Percentiles rank a stretch among this genome's conserved stretches.
Evolutionary conservation across 208 protist genomes (phyloP).

Genomic region (Leishmania martiniquensis): DNA sequence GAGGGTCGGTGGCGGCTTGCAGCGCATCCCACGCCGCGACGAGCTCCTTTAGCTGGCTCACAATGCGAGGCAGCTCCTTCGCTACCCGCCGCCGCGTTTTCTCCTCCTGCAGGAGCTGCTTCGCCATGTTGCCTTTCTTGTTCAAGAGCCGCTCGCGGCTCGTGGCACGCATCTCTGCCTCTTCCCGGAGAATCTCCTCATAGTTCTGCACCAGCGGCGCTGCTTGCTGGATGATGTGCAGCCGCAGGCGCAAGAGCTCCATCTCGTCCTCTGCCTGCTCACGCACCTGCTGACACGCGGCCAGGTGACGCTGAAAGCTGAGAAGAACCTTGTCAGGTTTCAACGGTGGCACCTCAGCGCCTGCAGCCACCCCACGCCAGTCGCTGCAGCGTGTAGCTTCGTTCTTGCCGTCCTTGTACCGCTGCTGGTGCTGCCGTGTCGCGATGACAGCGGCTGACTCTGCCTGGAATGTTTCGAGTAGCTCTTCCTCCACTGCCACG

Average conservation of each 20-base stretch:
- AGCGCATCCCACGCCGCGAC: conserved; percentile 51
- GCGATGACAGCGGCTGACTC: not conserved
- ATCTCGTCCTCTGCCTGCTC: conserved; percentile 34
- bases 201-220: conserved; percentile 47
- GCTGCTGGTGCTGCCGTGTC: not conserved
- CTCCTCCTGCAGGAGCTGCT: conserved; percentile 82
- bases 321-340: conserved; percentile 11
- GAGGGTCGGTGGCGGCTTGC: conserved; percentile 18
- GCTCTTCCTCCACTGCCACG: conserved; percentile 36
- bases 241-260: conserved; percentile 33
- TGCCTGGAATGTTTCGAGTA: conserved; percentile 24
- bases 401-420: not conserved
- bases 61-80: conserved; percentile 65
- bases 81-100: conserved; percentile 57
- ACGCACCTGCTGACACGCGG: conserved; percentile 33
- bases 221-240: conserved; percentile 45
- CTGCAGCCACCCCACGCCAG: not conserved
- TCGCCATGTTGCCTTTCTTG: conserved; percentile 87
- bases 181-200: conserved; percentile 43
- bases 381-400: not conserved
- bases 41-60: conserved; percentile 44
- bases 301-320: conserved; percentile 36
- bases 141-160: conserved; percentile 77
- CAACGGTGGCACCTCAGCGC: not conserved
- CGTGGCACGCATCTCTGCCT: conserved; percentile 48